Percentiles rank a stretch among this genome's conserved stretches.
These are phyloP conservation scores for Gyromitra esculenta DNA, from an alignment of 2,329 filamentous ascomycete species.

Conservation along the genomic window DNA sequence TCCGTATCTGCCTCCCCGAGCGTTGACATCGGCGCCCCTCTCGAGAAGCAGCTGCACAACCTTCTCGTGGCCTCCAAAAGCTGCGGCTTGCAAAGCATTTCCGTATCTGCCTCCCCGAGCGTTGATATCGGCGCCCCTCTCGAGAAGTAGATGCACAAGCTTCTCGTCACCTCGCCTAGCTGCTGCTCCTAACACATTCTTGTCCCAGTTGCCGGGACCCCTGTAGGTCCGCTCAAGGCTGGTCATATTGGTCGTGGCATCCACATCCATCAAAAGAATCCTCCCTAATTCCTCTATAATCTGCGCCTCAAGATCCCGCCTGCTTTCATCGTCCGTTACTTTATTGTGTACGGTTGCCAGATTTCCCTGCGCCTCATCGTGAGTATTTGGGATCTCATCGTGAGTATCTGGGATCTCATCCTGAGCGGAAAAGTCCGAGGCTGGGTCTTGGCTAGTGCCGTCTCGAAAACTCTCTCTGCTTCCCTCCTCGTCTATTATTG, in stretches of 20 bases:
- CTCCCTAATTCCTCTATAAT: background rate
- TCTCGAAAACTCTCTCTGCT: background rate
- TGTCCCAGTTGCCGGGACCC: fast-evolving
- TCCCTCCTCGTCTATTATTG: background rate
- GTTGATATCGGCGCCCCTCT: background rate
- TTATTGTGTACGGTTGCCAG: background rate
- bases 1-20: background rate
- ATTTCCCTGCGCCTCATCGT: slow-evolving; percentile 17
- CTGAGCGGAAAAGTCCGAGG: background rate
- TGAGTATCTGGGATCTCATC: slow-evolving; percentile 6
- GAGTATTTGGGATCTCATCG: background rate
- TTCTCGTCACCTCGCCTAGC: background rate
- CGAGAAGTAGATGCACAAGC: background rate
- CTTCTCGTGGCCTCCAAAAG: background rate
- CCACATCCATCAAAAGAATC: background rate
- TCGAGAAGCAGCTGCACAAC: background rate
- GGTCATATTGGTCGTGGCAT: background rate
- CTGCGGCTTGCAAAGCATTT: background rate
- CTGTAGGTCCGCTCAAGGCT: background rate
- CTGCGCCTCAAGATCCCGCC: background rate
- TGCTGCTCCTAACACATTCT: background rate
- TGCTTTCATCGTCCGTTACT: no score
- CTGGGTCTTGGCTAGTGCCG: background rate
- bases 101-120: background rate
- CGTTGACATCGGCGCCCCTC: background rate